A percentile compares a stretch with the other conserved stretches of the same genome.
Conservation (phyloP, 2,329 filamentous ascomycete genomes). For the Colletotrichum scovillei region DNA sequence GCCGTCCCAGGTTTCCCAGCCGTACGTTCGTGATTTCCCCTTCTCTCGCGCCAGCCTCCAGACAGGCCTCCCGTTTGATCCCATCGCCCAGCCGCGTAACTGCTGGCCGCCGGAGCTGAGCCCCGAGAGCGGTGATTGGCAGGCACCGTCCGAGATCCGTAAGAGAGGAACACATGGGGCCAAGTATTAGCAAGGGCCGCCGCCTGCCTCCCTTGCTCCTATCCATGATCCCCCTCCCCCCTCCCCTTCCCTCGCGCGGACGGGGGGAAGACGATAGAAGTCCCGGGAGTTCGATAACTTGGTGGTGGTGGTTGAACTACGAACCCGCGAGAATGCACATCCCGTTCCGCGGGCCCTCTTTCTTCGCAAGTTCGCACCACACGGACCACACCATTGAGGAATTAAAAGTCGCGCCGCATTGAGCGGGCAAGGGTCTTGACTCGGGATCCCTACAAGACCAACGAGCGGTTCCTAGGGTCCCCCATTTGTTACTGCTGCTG, state of each 20-base stretch:
- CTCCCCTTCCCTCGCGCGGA: background rate
- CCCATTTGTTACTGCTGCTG: background rate
- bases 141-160: conserved; percentile 7
- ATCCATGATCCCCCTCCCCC: background rate
- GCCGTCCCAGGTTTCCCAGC: background rate
- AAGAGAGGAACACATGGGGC: conserved; percentile 2
- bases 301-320: background rate
- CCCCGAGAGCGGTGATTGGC: background rate
- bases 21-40: background rate
- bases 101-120: background rate
- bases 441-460: conserved; percentile 9
- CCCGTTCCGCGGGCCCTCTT: background rate
- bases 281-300: background rate
- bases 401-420: conserved; percentile 22
- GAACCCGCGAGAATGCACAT: background rate
- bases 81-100: background rate
- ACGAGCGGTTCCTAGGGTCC: background rate
- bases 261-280: conserved; percentile 6
- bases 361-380: background rate
- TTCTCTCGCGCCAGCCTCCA: background rate
- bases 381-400: background rate
- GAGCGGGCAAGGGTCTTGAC: conserved; percentile 29
- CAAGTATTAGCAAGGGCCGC: background rate
- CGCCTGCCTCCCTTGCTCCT: too few relatives aligned
- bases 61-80: background rate